Conservation (phyloP, 2,329 filamentous ascomycete genomes). For the Penicillium sp. region DNA sequence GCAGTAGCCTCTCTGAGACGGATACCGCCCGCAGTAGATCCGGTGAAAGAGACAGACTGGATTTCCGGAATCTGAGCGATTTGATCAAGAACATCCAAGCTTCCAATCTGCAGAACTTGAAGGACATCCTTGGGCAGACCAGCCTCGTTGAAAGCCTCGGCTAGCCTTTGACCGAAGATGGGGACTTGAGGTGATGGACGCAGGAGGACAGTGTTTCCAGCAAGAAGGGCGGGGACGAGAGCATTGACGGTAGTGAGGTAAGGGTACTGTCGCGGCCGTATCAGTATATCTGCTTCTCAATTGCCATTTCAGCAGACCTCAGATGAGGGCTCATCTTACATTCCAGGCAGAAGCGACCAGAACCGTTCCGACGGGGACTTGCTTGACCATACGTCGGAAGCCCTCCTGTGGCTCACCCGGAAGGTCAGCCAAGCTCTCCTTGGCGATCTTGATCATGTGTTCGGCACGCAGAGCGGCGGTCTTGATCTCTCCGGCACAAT, state of each 20-base stretch:
- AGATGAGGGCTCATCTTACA: slow-evolving; percentile 48
- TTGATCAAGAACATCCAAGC: slow-evolving; percentile 65
- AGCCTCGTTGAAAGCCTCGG: slow-evolving; percentile 67
- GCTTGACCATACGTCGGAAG: slow-evolving; percentile 81
- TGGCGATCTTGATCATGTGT: slow-evolving; percentile 75
- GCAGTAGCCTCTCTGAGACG: slow-evolving; percentile 75
- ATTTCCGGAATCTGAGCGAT: slow-evolving; percentile 70
- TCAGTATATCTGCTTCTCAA: background rate
- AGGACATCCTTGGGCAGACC: slow-evolving; percentile 75
- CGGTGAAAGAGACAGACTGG: slow-evolving; percentile 79
- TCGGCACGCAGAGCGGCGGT: slow-evolving; percentile 78
- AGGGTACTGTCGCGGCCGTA: slow-evolving; percentile 62
- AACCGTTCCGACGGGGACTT: slow-evolving; percentile 76
- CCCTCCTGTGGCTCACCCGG: slow-evolving; percentile 76
- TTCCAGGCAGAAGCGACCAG: slow-evolving; percentile 91
- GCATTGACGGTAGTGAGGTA: slow-evolving; percentile 88
- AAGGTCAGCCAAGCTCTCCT: slow-evolving; percentile 69
- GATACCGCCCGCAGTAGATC: slow-evolving; percentile 77
- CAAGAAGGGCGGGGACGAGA: slow-evolving; percentile 76
- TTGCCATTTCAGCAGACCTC: slow-evolving; percentile 4
- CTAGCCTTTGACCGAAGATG: slow-evolving; percentile 73
- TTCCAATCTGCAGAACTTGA: slow-evolving; percentile 82
- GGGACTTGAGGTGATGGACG: slow-evolving; percentile 92
- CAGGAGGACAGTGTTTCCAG: slow-evolving; percentile 84
- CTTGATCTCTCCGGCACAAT: slow-evolving; percentile 70